These are phyloP conservation scores for Achaetomiella virescens DNA, from an alignment of 495 filamentous ascomycete genomes.

Conservation along the genomic window DNA sequence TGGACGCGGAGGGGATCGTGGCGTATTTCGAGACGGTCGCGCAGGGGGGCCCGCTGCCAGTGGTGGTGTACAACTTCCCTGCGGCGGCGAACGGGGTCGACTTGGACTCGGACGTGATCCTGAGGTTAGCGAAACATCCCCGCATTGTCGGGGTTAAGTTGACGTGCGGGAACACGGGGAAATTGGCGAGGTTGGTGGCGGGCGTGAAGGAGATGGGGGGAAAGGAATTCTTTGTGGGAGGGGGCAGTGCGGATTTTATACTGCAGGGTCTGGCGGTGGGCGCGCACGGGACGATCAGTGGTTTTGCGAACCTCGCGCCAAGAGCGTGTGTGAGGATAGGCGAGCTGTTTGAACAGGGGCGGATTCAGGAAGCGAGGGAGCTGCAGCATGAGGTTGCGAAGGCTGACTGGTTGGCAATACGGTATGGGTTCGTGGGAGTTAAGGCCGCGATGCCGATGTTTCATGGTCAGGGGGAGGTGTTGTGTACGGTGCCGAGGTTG, in stretches of 20 bases:
- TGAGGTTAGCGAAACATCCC: conserved; percentile 64
- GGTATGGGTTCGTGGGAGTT: conserved; percentile 72
- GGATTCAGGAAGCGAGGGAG: conserved; percentile 60
- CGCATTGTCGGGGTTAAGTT: conserved; percentile 80
- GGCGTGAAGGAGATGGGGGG: conserved; percentile 39
- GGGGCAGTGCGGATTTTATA: conserved; percentile 81
- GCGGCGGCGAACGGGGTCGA: conserved; percentile 77
- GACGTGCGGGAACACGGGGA: conserved; percentile 82
- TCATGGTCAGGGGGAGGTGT: conserved; percentile 56
- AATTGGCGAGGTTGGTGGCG: conserved; percentile 71
- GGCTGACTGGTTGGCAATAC: conserved; percentile 78
- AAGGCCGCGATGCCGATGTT: conserved; percentile 74
- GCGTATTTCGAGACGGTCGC: conserved; percentile 69
- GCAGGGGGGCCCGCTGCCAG: conserved; percentile 58
- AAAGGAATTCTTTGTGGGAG: conserved; percentile 64
- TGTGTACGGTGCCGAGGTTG: conserved; percentile 16
- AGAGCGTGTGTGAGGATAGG: conserved; percentile 68
- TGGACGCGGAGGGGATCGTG: conserved; percentile 61
- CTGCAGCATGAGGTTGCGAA: conserved; percentile 64
- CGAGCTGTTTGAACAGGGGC: conserved; percentile 62
- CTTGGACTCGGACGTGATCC: conserved; percentile 73
- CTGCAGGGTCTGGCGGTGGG: conserved; percentile 70
- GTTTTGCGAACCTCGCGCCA: conserved; percentile 73
- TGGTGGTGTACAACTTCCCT: conserved; percentile 83
- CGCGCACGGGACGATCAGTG: conserved; percentile 72